Evolutionary conservation across 306 rosid species (phyloP).

Genomic region (Glycine tomentella): DNA sequence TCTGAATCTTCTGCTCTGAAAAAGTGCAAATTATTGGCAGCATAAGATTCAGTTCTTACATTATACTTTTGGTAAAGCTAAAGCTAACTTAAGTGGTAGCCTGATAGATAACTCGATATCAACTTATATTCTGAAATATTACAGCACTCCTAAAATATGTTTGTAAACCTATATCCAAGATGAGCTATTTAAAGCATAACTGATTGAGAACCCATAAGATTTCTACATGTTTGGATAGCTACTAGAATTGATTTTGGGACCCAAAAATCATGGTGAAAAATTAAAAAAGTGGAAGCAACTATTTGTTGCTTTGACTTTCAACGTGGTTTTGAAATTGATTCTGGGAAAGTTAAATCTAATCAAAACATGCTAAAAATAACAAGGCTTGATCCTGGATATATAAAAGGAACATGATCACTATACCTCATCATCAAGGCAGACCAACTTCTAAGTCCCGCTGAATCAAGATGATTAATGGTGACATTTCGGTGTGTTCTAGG

Average conservation of each 20-base stretch:
- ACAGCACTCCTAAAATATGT: background rate
- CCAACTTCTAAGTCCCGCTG: slow-evolving; percentile 71
- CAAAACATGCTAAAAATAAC: no score
- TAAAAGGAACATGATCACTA: slow-evolving; percentile 30
- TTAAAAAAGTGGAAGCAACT: no score
- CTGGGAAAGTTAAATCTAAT: no score
- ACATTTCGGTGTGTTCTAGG: slow-evolving; percentile 53
- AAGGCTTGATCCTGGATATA: slow-evolving; percentile 1
- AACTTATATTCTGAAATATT: slow-evolving; percentile 5
- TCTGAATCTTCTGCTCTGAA: slow-evolving; percentile 71
- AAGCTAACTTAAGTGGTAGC: slow-evolving; percentile 3
- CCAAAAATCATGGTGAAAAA: no score
- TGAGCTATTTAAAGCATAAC: background rate
- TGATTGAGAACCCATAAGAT: background rate
- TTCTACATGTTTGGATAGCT: background rate
- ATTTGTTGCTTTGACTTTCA: no score
- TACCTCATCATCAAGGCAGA: slow-evolving; percentile 84
- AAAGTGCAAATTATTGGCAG: slow-evolving; percentile 30
- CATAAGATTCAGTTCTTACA: background rate
- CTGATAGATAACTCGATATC: background rate
- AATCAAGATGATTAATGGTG: slow-evolving; percentile 59
- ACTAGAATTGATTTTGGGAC: no score
- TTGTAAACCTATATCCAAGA: background rate
- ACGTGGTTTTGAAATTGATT: no score
- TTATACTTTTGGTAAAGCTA: slow-evolving; percentile 9